A percentile compares a stretch with the other conserved stretches of the same genome.
Conservation (phyloP, 2,329 filamentous ascomycete species). For the Aureobasidium vineae region DNA sequence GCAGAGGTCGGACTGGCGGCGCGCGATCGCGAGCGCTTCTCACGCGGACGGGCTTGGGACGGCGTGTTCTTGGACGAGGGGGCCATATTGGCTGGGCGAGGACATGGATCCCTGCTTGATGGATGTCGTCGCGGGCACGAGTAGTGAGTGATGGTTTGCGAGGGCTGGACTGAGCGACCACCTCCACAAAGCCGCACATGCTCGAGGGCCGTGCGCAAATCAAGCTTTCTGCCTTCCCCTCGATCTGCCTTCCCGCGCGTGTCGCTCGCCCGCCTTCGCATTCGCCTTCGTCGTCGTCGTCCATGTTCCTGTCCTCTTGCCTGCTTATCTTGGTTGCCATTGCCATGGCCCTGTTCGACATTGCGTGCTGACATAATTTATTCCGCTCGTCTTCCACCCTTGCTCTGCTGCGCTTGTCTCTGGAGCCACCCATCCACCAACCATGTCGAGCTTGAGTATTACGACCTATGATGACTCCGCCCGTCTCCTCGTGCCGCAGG, state of each 20-base stretch:
- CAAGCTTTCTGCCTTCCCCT: conserved; percentile 1
- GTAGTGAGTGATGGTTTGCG: not conserved
- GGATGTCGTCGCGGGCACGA: not conserved
- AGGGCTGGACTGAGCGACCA: no score
- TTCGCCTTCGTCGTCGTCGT: not conserved
- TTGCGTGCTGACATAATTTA: not conserved
- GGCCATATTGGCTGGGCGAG: conserved; percentile 15
- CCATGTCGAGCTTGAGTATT: not conserved
- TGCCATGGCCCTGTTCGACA: not conserved
- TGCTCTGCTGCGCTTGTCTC: not conserved
- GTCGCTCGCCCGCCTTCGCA: conserved; percentile 28
- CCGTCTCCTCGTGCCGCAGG: not conserved
- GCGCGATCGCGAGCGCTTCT: conserved; percentile 67
- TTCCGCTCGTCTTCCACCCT: not conserved
- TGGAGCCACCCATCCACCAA: not conserved
- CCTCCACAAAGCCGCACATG: not conserved
- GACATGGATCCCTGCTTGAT: not conserved
- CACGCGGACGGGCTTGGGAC: conserved; percentile 42
- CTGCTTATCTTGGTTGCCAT: not conserved
- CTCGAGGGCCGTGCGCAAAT: not conserved
- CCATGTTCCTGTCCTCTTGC: not conserved
- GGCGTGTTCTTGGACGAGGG: conserved; percentile 37
- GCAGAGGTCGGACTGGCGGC: conserved; percentile 70
- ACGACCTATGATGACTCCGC: not conserved
- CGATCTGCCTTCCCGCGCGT: not conserved